phyloP scores from a whole-genome alignment of 176 grass and related monocot species.

The Dactylis glomerata region DNA sequence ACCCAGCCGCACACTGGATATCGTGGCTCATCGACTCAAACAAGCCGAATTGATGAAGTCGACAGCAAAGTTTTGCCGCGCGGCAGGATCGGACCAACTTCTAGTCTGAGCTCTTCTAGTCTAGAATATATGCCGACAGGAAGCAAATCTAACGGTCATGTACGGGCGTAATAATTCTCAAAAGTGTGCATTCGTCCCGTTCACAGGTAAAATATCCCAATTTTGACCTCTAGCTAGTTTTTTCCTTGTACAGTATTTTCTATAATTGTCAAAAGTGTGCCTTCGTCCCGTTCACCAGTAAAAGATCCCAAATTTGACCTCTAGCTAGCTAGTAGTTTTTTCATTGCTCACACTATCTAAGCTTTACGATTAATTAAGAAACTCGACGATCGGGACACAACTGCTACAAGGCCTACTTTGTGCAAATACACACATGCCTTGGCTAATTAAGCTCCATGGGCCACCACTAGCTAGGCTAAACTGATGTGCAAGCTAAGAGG shows the following conservation, averaged over 20 bases:
- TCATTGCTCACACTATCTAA: too few relatives aligned
- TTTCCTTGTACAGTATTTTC: not conserved
- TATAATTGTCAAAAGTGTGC: not conserved
- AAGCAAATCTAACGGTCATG: not conserved
- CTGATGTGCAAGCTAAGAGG: too few relatives aligned
- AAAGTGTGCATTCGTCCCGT: not conserved
- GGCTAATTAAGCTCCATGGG: too few relatives aligned
- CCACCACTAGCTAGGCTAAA: too few relatives aligned
- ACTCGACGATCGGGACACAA: too few relatives aligned
- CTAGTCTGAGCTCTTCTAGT: too few relatives aligned
- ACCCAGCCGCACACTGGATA: constrained; percentile 37
- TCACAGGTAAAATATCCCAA: not conserved
- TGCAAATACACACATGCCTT: too few relatives aligned
- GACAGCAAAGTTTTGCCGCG: not conserved
- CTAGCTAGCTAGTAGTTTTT: too few relatives aligned
- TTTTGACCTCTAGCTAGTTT: not conserved
- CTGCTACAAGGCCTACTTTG: too few relatives aligned
- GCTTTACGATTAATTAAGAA: too few relatives aligned
- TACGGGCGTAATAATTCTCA: not conserved
- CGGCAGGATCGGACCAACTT: not conserved
- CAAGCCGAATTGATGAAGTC: constrained; percentile 2
- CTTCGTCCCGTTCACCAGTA: too few relatives aligned
- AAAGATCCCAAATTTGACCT: not conserved
- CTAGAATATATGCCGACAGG: not conserved
- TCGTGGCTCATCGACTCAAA: constrained; percentile 22